A percentile compares a stretch with the other conserved stretches of the same genome.
phyloP scores from a whole-genome alignment of 2,329 filamentous ascomycete genomes.

The Blastomyces silverae region DNA sequence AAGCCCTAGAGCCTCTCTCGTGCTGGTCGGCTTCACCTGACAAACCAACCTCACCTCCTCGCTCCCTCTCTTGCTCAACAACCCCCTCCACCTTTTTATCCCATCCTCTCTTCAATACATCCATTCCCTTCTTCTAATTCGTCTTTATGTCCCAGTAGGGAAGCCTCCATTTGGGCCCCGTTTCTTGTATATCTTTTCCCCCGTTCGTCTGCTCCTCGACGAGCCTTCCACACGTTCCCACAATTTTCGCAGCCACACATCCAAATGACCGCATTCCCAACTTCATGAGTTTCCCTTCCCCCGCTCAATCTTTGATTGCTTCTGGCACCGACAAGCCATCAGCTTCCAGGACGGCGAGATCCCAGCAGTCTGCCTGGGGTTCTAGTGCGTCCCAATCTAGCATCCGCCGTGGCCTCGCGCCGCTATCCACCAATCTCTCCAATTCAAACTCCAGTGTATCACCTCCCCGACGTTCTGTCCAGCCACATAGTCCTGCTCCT shows the following conservation, averaged over 20 bases:
- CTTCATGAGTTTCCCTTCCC: slow-evolving; percentile 52
- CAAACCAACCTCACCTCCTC: slow-evolving; percentile 8
- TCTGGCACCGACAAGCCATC: slow-evolving; percentile 45
- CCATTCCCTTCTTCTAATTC: background rate
- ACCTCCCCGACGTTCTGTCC: slow-evolving; percentile 40
- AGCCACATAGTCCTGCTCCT: slow-evolving; percentile 45
- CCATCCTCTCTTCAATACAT: background rate
- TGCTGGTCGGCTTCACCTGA: slow-evolving; percentile 5
- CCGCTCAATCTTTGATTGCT: slow-evolving; percentile 48
- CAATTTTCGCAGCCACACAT: slow-evolving; percentile 37
- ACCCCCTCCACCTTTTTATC: slow-evolving; percentile 5
- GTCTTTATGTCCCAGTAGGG: slow-evolving; percentile 5
- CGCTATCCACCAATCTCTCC: slow-evolving; percentile 50
- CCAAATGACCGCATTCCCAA: slow-evolving; percentile 48
- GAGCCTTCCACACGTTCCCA: slow-evolving; percentile 15
- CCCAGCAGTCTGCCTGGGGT: slow-evolving; percentile 53
- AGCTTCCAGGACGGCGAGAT: slow-evolving; percentile 39
- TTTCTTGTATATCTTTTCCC: background rate
- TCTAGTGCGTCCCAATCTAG: slow-evolving; percentile 49
- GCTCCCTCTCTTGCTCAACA: background rate
- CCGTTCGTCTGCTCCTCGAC: slow-evolving; percentile 10
- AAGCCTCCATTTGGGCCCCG: background rate
- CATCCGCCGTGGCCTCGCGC: slow-evolving; percentile 52
- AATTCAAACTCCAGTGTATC: slow-evolving; percentile 37
- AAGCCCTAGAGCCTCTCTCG: slow-evolving; percentile 1